These are phyloP conservation scores for Trichaptum fuscoviolaceum DNA, from an alignment of 768 basidiomycete genomes.

Conservation along the genomic window DNA sequence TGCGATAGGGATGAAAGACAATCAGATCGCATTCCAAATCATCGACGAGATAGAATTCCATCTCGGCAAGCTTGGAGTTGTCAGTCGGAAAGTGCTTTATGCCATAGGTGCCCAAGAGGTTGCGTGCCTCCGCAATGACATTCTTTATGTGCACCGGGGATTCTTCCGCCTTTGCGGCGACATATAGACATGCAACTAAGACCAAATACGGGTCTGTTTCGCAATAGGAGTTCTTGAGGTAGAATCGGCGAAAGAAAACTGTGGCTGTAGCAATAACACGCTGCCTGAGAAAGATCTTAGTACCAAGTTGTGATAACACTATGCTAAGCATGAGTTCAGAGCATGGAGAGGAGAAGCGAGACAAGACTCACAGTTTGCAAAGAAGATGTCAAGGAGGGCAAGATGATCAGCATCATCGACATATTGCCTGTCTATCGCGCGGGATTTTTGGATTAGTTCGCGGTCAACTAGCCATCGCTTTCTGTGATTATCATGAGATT, in stretches of 20 bases:
- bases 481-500: constrained; percentile 36
- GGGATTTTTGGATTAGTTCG: constrained; percentile 65
- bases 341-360: constrained; percentile 11
- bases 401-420: constrained; percentile 73
- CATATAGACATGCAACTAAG: constrained; percentile 88
- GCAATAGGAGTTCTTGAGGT: constrained; percentile 91
- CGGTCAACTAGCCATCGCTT: constrained; percentile 92
- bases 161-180: constrained; percentile 97
- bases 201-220: constrained; percentile 95
- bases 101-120: constrained; percentile 69
- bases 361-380: constrained; percentile 62
- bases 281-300: constrained; percentile 77
- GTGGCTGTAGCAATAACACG: constrained; percentile 91
- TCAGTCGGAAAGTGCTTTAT: constrained; percentile 82
- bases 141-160: constrained; percentile 93
- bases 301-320: constrained; percentile 87
- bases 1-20: constrained; percentile 93
- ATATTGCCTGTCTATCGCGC: constrained; percentile 72
- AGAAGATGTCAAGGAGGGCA: constrained; percentile 82
- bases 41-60: constrained; percentile 98
- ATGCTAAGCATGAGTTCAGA: not conserved
- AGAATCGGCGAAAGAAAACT: constrained; percentile 95
- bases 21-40: constrained; percentile 94
- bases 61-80: constrained; percentile 90
- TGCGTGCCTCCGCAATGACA: constrained; percentile 77